Conservation (phyloP, 257 asterid genomes). For the Solanum lycopersicoides region DNA sequence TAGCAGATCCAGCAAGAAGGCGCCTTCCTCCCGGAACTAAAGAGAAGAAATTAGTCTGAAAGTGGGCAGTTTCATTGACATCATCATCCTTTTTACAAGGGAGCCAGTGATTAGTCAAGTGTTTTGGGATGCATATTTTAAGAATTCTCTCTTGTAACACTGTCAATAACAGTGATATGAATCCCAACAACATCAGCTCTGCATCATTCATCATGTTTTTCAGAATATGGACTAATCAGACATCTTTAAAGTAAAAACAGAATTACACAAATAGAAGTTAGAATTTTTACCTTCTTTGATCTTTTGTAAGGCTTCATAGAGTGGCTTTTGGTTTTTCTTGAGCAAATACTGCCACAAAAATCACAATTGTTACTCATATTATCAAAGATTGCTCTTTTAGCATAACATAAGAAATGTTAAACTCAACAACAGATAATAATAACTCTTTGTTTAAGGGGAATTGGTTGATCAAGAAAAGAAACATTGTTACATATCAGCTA, state of each 20-base stretch:
- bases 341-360: constrained; percentile 29
- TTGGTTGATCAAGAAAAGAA: neutral
- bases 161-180: constrained; percentile 52
- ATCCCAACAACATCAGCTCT: constrained; percentile 78
- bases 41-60: constrained; percentile 9
- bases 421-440: neutral
- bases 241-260: neutral
- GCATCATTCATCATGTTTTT: constrained; percentile 4
- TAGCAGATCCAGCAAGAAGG: constrained; percentile 22
- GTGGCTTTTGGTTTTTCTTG: constrained; percentile 46
- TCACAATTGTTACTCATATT: neutral
- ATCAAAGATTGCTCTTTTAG: neutral
- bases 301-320: constrained; percentile 54
- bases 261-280: neutral
- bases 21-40: constrained; percentile 15
- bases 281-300: constrained; percentile 50
- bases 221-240: neutral
- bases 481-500: neutral
- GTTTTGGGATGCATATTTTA: constrained; percentile 38
- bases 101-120: constrained; percentile 41
- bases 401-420: neutral
- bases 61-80: constrained; percentile 6
- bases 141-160: constrained; percentile 32
- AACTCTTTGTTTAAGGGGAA: neutral
- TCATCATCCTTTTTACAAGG: constrained; percentile 34